These are phyloP conservation scores for Poa annua DNA, from an alignment of 176 grass and related monocot species.

Conservation along the genomic window DNA sequence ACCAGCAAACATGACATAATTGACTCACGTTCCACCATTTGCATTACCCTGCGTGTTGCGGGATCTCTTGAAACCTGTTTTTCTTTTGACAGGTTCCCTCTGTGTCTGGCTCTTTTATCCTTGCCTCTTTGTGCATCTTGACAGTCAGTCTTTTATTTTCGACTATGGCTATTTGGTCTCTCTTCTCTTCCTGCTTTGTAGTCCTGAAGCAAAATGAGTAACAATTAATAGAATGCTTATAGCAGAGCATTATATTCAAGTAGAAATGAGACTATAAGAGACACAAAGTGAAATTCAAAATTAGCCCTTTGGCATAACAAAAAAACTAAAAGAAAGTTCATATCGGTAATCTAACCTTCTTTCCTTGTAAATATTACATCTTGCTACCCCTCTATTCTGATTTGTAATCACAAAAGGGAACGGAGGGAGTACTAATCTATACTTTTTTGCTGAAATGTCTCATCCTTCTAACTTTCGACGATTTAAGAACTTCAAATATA, in stretches of 20 bases:
- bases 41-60: neutral
- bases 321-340: neutral
- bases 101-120: neutral
- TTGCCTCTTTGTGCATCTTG: neutral
- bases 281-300: neutral
- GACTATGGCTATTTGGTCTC: neutral
- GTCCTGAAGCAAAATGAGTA: neutral
- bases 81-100: neutral
- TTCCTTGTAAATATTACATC: neutral
- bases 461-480: neutral
- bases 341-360: neutral
- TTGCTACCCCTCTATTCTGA: neutral
- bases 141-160: neutral
- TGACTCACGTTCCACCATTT: neutral
- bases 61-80: neutral
- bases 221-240: no score
- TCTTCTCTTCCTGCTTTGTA: neutral
- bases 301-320: neutral
- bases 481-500: neutral
- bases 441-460: neutral
- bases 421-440: neutral
- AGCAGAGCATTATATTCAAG: neutral
- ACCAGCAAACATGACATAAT: neutral
- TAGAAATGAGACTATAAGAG: neutral
- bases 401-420: neutral